These are phyloP conservation scores for Pyrenochaeta sp. DNA, from an alignment of 2,329 filamentous ascomycete genomes.

Conservation along the genomic window DNA sequence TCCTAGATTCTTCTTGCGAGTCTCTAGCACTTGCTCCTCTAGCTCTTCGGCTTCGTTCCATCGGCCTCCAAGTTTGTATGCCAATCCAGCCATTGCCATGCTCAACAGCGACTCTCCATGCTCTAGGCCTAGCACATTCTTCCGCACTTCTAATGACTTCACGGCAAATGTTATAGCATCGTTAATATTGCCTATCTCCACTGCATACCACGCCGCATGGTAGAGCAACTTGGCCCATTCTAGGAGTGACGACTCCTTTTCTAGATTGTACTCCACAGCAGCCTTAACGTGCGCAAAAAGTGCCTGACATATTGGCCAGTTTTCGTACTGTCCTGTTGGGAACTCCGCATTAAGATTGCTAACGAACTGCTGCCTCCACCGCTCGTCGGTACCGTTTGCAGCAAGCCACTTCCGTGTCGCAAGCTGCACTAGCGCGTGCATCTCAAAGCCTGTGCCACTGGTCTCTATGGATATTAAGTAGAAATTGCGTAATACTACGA, in stretches of 20 bases:
- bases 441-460: constrained; percentile 44
- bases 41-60: too few relatives aligned
- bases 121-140: too few relatives aligned
- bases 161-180: constrained; percentile 11
- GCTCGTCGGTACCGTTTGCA: constrained; percentile 26
- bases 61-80: too few relatives aligned
- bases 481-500: neutral
- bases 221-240: constrained; percentile 15
- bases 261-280: constrained; percentile 4
- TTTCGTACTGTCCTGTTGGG: constrained; percentile 39
- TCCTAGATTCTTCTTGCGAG: too few relatives aligned
- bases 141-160: constrained; percentile 1
- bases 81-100: too few relatives aligned
- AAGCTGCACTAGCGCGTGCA: constrained; percentile 56
- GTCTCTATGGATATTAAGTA: constrained; percentile 43
- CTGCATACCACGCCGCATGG: constrained; percentile 15
- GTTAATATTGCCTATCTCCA: constrained; percentile 2
- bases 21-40: too few relatives aligned
- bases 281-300: constrained; percentile 43
- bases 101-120: too few relatives aligned
- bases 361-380: constrained; percentile 41
- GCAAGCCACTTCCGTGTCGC: constrained; percentile 23
- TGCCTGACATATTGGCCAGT: constrained; percentile 42
- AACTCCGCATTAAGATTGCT: constrained; percentile 34
- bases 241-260: neutral